phyloP scores from a whole-genome alignment of 2,329 filamentous ascomycete species.

The Cytospora chrysosperma region DNA sequence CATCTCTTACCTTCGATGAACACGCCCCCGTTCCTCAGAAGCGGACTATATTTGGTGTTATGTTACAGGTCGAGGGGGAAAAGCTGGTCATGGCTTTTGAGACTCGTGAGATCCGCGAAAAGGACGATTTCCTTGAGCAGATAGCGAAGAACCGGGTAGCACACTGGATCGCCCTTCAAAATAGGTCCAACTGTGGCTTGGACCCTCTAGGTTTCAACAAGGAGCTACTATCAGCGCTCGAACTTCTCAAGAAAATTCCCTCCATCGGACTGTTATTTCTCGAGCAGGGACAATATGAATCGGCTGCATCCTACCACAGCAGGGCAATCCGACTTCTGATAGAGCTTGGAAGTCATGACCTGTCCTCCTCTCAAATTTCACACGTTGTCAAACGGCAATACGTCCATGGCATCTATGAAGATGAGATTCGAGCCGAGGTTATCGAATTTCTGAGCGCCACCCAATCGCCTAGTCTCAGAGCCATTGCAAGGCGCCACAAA shows the following conservation, averaged over 20 bases:
- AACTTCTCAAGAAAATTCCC: slow-evolving; percentile 50
- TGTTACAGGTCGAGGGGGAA: slow-evolving; percentile 57
- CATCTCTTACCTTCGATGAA: slow-evolving; percentile 44
- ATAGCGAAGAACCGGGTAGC: slow-evolving; percentile 39
- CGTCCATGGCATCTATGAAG: slow-evolving; percentile 50
- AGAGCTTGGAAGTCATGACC: slow-evolving; percentile 34
- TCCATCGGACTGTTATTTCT: slow-evolving; percentile 54
- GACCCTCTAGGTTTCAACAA: slow-evolving; percentile 53
- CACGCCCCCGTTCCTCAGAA: slow-evolving; percentile 29
- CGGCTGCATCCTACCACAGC: slow-evolving; percentile 48
- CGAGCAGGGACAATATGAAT: slow-evolving; percentile 54
- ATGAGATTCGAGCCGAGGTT: slow-evolving; percentile 46
- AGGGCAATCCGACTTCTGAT: slow-evolving; percentile 43
- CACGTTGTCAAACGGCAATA: slow-evolving; percentile 44
- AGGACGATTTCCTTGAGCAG: slow-evolving; percentile 35
- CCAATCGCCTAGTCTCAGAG: slow-evolving; percentile 36
- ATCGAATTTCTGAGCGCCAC: slow-evolving; percentile 33
- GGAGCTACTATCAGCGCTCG: slow-evolving; percentile 48
- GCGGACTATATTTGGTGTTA: slow-evolving; percentile 54
- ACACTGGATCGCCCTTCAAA: slow-evolving; percentile 47
- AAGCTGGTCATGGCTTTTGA: slow-evolving; percentile 49
- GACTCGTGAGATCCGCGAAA: slow-evolving; percentile 36
- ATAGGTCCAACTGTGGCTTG: slow-evolving; percentile 38
- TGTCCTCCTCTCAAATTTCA: slow-evolving; percentile 26
- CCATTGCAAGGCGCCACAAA: slow-evolving; percentile 51